phyloP scores from a whole-genome alignment of 345 rosid species.

The Brassica cretica region DNA sequence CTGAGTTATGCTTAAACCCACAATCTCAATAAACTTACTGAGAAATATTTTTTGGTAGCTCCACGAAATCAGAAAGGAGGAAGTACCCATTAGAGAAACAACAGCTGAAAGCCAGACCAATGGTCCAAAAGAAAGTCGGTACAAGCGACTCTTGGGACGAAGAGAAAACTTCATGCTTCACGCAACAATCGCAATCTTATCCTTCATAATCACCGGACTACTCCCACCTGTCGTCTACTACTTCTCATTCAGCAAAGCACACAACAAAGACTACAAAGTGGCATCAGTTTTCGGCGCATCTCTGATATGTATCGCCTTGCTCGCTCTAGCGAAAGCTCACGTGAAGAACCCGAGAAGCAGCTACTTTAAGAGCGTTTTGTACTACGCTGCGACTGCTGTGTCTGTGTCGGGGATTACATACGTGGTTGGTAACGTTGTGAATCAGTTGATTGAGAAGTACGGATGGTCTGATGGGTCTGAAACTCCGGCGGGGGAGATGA shows the following conservation, averaged over 20 bases:
- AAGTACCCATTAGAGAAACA: constrained; percentile 29
- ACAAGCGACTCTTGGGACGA: constrained; percentile 55
- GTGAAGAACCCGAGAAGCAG: constrained; percentile 46
- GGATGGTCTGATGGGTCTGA: constrained; percentile 50
- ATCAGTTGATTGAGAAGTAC: constrained; percentile 47
- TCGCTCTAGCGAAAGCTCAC: constrained; percentile 67
- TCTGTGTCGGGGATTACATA: constrained; percentile 64
- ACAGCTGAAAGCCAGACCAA: constrained; percentile 15
- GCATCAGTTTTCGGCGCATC: constrained; percentile 50
- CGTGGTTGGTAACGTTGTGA: constrained; percentile 54
- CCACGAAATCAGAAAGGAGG: constrained; percentile 58
- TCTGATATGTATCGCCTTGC: constrained; percentile 57
- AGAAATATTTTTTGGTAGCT: constrained; percentile 51
- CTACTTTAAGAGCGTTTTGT: constrained; percentile 49
- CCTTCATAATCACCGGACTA: constrained; percentile 59
- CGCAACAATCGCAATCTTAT: constrained; percentile 48
- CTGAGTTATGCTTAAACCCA: not conserved
- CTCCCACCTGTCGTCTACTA: constrained; percentile 65
- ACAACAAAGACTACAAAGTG: constrained; percentile 52
- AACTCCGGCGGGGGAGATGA: constrained; percentile 25
- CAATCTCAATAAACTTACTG: constrained; percentile 1
- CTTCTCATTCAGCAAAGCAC: constrained; percentile 44
- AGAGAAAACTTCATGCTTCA: constrained; percentile 54
- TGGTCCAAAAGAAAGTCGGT: constrained; percentile 45
- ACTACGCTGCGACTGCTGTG: constrained; percentile 47